These are phyloP conservation scores for Boletellus ananas DNA, from an alignment of 768 basidiomycete species.

Conservation along the genomic window DNA sequence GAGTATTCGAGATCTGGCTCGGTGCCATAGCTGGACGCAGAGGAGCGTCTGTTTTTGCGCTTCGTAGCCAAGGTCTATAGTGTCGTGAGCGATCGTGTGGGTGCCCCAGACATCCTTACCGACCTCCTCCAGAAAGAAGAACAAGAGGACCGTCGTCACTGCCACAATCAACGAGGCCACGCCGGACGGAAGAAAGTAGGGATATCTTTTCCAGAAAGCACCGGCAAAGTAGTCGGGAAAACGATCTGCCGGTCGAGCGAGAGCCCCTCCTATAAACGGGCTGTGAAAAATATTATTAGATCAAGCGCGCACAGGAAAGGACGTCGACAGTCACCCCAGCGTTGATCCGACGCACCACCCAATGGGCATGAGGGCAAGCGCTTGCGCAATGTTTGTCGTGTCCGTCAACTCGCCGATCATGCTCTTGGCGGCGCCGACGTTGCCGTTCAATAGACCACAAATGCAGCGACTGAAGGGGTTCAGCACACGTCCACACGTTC, in stretches of 20 bases:
- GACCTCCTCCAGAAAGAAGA: constrained; percentile 55
- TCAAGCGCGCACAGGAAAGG: not conserved
- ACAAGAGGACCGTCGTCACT: constrained; percentile 39
- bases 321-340: constrained; percentile 29
- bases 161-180: constrained; percentile 51
- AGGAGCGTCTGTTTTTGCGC: not conserved
- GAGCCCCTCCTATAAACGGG: constrained; percentile 48
- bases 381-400: constrained; percentile 28
- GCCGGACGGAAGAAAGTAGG: constrained; percentile 63
- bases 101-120: not conserved
- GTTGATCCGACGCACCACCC: constrained; percentile 32
- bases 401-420: constrained; percentile 66
- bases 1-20: constrained; percentile 4
- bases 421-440: constrained; percentile 50
- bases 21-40: not conserved
- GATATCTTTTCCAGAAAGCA: constrained; percentile 48
- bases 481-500: not conserved
- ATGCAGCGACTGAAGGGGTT: constrained; percentile 23
- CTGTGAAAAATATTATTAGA: not conserved
- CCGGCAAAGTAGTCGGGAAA: constrained; percentile 46
- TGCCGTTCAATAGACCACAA: constrained; percentile 32
- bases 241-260: constrained; percentile 50
- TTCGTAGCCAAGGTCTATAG: constrained; percentile 11
- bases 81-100: constrained; percentile 3
- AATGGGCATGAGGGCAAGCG: constrained; percentile 28